A percentile compares a stretch with the other conserved stretches of the same genome.
These are phyloP conservation scores for Pelomyxa schiedti DNA, from an alignment of 78 protist genomes.

Conservation along the genomic window DNA sequence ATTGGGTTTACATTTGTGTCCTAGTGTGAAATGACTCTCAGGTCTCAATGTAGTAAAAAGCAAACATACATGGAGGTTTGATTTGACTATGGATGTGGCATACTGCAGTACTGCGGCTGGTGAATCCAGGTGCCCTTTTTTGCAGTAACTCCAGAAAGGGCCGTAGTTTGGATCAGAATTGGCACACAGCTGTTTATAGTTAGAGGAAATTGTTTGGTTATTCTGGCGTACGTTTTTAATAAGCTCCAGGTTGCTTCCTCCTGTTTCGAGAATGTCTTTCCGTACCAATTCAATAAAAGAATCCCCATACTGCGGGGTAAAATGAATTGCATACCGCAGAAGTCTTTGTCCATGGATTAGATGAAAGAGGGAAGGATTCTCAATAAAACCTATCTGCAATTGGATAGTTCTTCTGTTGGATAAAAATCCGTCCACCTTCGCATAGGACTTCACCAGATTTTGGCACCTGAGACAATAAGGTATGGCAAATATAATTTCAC, in stretches of 20 bases:
- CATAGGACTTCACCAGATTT: no score
- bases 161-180: conserved; percentile 90
- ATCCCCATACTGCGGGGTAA: conserved; percentile 95
- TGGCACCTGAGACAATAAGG: no score
- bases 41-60: conserved; percentile 1
- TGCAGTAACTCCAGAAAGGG: conserved; percentile 76
- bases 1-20: background rate
- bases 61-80: background rate
- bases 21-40: background rate
- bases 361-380: no score
- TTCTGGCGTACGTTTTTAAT: no score
- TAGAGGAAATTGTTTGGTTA: no score
- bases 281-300: conserved; percentile 77
- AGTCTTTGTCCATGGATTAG: no score
- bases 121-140: conserved; percentile 36
- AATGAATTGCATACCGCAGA: conserved; percentile 74
- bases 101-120: conserved; percentile 44
- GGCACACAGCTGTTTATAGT: conserved; percentile 50
- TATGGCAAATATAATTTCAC: no score
- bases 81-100: conserved; percentile 31
- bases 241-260: conserved; percentile 41
- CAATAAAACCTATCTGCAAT: no score
- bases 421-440: conserved; percentile 51
- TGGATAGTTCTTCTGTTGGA: conserved; percentile 44
- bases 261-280: conserved; percentile 49